Percentiles rank a stretch among this genome's conserved stretches.
Evolutionary conservation across 768 basidiomycete genomes (phyloP).

Genomic region (Chalciporus piperatus): DNA sequence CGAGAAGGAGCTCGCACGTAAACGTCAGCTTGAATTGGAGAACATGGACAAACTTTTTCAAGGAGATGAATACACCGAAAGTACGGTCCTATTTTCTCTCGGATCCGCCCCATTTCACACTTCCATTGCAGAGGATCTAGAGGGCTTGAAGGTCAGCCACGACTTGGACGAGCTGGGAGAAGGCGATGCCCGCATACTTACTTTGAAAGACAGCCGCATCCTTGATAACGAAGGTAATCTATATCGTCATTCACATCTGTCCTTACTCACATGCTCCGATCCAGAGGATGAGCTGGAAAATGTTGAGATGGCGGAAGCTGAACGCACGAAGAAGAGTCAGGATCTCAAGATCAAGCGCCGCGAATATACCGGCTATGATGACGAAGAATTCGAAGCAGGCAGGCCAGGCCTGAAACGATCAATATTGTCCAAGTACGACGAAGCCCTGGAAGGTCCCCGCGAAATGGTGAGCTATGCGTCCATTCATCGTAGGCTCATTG

Average conservation of each 20-base stretch:
- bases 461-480: constrained; percentile 52
- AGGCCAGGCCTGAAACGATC: constrained; percentile 77
- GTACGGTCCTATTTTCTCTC: constrained; percentile 42
- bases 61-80: constrained; percentile 79
- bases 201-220: constrained; percentile 93
- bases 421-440: constrained; percentile 91
- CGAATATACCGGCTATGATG: constrained; percentile 94
- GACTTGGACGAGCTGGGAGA: constrained; percentile 90
- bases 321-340: constrained; percentile 71
- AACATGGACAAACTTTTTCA: constrained; percentile 76
- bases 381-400: constrained; percentile 84
- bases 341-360: constrained; percentile 86
- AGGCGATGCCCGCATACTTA: constrained; percentile 93
- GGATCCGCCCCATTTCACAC: neutral
- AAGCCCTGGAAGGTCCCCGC: constrained; percentile 73
- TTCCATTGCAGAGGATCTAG: constrained; percentile 67
- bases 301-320: constrained; percentile 88
- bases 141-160: constrained; percentile 94
- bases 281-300: constrained; percentile 98
- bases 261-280: neutral
- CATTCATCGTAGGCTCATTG: neutral
- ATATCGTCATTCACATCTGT: neutral
- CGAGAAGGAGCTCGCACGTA: constrained; percentile 84
- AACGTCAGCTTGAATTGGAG: constrained; percentile 80
- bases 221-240: constrained; percentile 86